These are phyloP conservation scores for Rossbeevera mucosa DNA, from an alignment of 768 basidiomycete species.

Conservation along the genomic window DNA sequence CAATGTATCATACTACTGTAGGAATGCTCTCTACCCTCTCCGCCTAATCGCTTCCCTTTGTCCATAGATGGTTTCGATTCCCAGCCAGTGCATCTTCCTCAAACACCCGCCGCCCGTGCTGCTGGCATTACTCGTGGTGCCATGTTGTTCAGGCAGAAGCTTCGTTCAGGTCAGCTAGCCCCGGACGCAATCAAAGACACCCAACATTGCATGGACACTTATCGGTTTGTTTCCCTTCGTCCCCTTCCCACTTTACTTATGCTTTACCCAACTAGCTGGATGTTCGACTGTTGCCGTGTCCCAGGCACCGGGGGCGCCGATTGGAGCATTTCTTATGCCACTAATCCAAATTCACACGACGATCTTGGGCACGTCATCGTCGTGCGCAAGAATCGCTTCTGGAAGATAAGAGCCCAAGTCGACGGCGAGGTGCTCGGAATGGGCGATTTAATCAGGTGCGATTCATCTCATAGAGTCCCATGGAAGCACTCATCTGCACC, in stretches of 20 bases:
- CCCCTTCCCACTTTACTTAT: not conserved
- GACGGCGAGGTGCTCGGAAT: slow-evolving; percentile 59
- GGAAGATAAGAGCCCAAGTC: slow-evolving; percentile 66
- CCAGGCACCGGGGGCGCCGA: slow-evolving; percentile 72
- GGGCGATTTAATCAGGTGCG: slow-evolving; percentile 59
- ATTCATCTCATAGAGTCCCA: not conserved
- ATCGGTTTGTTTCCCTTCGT: slow-evolving; percentile 44
- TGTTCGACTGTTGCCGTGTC: slow-evolving; percentile 87
- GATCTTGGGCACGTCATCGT: slow-evolving; percentile 78
- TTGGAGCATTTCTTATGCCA: slow-evolving; percentile 70
- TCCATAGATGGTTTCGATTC: slow-evolving; percentile 69
- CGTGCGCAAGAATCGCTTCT: slow-evolving; percentile 78
- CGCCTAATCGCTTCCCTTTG: not conserved
- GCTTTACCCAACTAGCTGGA: slow-evolving; percentile 56
- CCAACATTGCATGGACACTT: slow-evolving; percentile 83
- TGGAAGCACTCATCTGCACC: slow-evolving; percentile 3
- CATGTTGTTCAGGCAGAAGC: slow-evolving; percentile 67
- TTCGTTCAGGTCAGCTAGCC: slow-evolving; percentile 60
- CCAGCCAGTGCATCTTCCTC: slow-evolving; percentile 56
- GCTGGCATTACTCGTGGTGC: slow-evolving; percentile 66
- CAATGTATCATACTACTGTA: slow-evolving; percentile 94
- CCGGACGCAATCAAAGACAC: slow-evolving; percentile 67
- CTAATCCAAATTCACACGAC: slow-evolving; percentile 24
- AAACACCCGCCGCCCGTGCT: slow-evolving; percentile 59
- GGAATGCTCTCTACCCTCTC: slow-evolving; percentile 12